Evolutionary conservation across 192 early-diverging fungal species (phyloP).

Genomic region (Umbelopsis vinacea): DNA sequence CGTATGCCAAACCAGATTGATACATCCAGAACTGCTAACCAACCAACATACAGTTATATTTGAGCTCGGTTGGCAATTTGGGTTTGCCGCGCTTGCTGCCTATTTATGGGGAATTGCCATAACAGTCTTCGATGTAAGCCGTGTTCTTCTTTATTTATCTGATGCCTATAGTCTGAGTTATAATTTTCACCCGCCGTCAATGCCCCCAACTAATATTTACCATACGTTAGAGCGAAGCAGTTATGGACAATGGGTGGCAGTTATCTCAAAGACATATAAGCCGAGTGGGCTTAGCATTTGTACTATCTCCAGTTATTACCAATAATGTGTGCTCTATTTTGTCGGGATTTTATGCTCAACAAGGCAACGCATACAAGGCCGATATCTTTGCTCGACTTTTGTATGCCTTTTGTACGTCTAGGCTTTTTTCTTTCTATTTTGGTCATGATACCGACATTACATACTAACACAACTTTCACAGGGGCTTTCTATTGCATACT

Average conservation of each 20-base stretch:
- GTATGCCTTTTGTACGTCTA: slow-evolving; percentile 28
- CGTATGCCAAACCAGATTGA: background rate
- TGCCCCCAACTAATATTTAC: background rate
- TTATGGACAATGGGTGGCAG: slow-evolving; percentile 28
- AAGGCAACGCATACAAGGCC: slow-evolving; percentile 15
- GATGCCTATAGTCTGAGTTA: too few species aligned
- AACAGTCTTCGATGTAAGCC: slow-evolving; percentile 37
- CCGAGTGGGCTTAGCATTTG: slow-evolving; percentile 7
- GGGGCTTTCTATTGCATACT: slow-evolving; percentile 31
- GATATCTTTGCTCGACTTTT: slow-evolving; percentile 26
- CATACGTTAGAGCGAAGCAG: slow-evolving; percentile 24
- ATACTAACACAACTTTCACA: background rate
- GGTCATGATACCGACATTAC: background rate
- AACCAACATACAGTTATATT: slow-evolving; percentile 22
- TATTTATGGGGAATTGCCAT: slow-evolving; percentile 40
- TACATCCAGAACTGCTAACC: background rate
- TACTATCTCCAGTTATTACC: slow-evolving; percentile 34
- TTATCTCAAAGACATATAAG: slow-evolving; percentile 9
- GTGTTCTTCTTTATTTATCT: background rate
- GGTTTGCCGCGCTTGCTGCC: slow-evolving; percentile 29
- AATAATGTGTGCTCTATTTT: slow-evolving; percentile 34
- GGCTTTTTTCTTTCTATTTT: background rate
- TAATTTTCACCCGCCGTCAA: background rate
- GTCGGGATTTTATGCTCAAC: slow-evolving; percentile 30
- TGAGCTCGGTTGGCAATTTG: slow-evolving; percentile 42